These are phyloP conservation scores for Trypanosoma rangeli DNA, from an alignment of 208 protist genomes.

Conservation along the genomic window DNA sequence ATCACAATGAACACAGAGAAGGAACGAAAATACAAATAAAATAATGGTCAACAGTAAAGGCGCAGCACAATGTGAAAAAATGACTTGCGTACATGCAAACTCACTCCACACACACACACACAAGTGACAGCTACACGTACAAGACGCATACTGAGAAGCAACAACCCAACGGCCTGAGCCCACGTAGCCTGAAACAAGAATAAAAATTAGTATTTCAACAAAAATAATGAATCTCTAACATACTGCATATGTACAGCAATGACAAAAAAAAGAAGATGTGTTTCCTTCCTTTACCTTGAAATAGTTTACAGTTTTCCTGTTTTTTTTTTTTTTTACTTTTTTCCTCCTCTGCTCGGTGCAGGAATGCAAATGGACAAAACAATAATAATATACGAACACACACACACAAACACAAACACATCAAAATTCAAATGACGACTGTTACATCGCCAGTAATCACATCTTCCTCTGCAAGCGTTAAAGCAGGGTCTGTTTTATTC, in stretches of 20 bases:
- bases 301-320: background rate
- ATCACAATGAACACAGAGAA: background rate
- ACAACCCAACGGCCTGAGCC: background rate
- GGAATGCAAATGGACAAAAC: background rate
- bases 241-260: too few species aligned
- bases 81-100: background rate
- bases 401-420: constrained; percentile 18
- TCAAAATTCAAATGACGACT: constrained; percentile 7
- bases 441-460: constrained; percentile 3
- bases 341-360: too few species aligned
- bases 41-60: background rate
- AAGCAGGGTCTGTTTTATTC: background rate
- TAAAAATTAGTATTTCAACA: constrained; percentile 3
- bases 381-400: background rate
- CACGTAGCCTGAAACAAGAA: background rate
- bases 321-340: too few species aligned
- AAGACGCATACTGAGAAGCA: background rate
- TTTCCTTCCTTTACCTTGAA: too few species aligned
- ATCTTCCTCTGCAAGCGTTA: background rate
- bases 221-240: too few species aligned
- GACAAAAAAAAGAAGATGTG: constrained; percentile 16
- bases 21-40: background rate
- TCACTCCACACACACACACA: background rate
- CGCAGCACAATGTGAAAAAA: background rate
- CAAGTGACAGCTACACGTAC: too few species aligned